phyloP scores from a whole-genome alignment of 768 basidiomycete genomes.

The Tulasnella sp. region DNA sequence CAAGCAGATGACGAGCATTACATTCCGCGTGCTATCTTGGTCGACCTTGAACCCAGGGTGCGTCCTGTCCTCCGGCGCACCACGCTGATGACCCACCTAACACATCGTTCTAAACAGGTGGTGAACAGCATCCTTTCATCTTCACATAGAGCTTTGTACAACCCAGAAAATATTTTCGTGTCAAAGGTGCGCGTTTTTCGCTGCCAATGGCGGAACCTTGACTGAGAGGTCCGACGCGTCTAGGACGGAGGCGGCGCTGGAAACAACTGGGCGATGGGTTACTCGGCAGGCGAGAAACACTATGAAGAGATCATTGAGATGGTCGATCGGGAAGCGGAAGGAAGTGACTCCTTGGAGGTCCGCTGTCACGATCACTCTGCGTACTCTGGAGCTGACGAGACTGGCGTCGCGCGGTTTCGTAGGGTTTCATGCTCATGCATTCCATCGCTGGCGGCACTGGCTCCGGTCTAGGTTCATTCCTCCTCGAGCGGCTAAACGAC shows the following conservation, averaged over 20 bases:
- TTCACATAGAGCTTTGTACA: constrained; percentile 82
- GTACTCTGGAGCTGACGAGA: background rate
- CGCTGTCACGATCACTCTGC: background rate
- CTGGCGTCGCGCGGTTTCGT: constrained; percentile 3
- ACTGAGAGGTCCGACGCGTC: background rate
- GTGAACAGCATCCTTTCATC: constrained; percentile 91
- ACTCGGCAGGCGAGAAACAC: constrained; percentile 77
- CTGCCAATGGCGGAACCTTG: background rate
- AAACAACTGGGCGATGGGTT: constrained; percentile 98
- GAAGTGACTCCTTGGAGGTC: constrained; percentile 76
- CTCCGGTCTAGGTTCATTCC: constrained; percentile 95
- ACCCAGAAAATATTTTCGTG: constrained; percentile 95
- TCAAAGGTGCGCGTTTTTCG: constrained; percentile 42
- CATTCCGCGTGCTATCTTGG: constrained; percentile 90
- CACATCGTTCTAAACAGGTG: constrained; percentile 48
- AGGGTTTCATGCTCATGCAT: constrained; percentile 99
- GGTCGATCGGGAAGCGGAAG: constrained; percentile 96
- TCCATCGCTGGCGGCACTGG: constrained; percentile 99
- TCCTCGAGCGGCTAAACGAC: constrained; percentile 93
- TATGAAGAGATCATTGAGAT: constrained; percentile 99
- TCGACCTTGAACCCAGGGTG: constrained; percentile 94
- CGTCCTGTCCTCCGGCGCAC: constrained; percentile 28
- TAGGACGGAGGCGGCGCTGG: constrained; percentile 95
- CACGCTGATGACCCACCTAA: background rate
- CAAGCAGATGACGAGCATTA: constrained; percentile 99